A percentile compares a stretch with the other conserved stretches of the same genome.
phyloP scores from a whole-genome alignment of 2,329 filamentous ascomycete species.

The Fonsecaea pedrosoi region DNA sequence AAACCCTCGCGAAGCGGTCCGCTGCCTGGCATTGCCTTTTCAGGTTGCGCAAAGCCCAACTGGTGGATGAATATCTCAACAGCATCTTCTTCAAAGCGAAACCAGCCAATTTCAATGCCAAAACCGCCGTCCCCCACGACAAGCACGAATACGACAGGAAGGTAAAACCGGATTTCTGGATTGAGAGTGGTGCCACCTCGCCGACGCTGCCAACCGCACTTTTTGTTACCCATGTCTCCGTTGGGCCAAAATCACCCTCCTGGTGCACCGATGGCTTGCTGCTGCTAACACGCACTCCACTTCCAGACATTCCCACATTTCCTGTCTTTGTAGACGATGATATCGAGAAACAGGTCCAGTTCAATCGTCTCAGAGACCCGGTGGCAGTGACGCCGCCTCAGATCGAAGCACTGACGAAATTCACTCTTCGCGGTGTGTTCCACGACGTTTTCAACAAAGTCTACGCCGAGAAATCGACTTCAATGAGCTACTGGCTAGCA shows the following conservation, averaged over 20 bases:
- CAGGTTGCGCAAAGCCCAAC: constrained; percentile 67
- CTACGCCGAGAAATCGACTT: constrained; percentile 68
- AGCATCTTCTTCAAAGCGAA: constrained; percentile 74
- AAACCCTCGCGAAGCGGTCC: constrained; percentile 81
- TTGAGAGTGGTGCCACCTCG: constrained; percentile 23
- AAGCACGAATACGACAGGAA: constrained; percentile 76
- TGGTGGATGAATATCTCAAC: constrained; percentile 75
- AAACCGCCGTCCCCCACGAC: constrained; percentile 78
- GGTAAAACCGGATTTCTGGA: constrained; percentile 79
- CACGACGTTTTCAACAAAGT: constrained; percentile 87
- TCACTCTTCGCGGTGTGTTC: constrained; percentile 75
- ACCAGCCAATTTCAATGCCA: constrained; percentile 85
- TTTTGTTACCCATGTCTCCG: constrained; percentile 27
- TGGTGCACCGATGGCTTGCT: constrained; percentile 61
- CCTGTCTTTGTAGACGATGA: constrained; percentile 74
- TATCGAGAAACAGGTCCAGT: constrained; percentile 64
- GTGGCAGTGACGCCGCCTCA: constrained; percentile 55
- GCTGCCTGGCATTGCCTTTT: constrained; percentile 86
- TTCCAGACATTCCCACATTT: constrained; percentile 72
- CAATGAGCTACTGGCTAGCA: constrained; percentile 83
- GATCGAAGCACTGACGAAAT: constrained; percentile 67
- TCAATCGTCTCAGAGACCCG: constrained; percentile 52
- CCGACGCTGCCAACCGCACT: constrained; percentile 18
- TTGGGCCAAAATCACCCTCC: constrained; percentile 13
- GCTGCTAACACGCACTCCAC: constrained; percentile 69